These are phyloP conservation scores for Monosporascus sp. DNA, from an alignment of 2,329 filamentous ascomycete species.

Conservation along the genomic window DNA sequence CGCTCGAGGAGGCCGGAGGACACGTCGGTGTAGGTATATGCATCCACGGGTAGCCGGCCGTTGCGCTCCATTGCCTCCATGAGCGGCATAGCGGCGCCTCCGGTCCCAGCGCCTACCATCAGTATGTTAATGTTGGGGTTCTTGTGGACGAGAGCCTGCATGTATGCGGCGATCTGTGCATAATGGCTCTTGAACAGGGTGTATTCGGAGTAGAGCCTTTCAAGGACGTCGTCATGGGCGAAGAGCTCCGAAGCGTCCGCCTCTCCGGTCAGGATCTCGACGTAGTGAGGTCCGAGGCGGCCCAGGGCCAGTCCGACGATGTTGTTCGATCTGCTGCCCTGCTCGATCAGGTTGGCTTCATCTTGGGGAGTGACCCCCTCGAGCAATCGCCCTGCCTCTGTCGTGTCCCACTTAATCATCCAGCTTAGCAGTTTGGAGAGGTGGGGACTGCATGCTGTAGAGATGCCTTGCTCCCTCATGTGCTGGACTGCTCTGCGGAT, in stretches of 20 bases:
- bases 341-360: conserved; percentile 1
- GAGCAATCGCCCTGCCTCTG: neutral
- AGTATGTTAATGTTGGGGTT: too few species aligned
- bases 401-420: conserved; percentile 4
- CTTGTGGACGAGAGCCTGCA: too few species aligned
- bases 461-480: neutral
- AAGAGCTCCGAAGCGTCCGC: neutral
- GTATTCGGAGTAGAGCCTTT: too few species aligned
- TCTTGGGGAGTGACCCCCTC: too few species aligned
- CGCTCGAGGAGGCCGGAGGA: neutral
- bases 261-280: conserved; percentile 1
- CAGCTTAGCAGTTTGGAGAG: conserved; percentile 7
- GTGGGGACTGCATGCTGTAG: conserved; percentile 1
- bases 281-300: conserved; percentile 3
- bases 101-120: too few species aligned
- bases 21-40: conserved; percentile 1
- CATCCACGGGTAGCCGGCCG: conserved; percentile 1
- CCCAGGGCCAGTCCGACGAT: conserved; percentile 1
- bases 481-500: too few species aligned
- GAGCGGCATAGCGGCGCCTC: conserved; percentile 9
- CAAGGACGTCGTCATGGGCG: neutral
- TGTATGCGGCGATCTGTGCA: too few species aligned
- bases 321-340: neutral
- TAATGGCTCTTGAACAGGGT: too few species aligned
- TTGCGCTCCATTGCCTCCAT: conserved; percentile 6